Evolutionary conservation across 2,329 filamentous ascomycete genomes (phyloP).

Genomic region (Cytospora chrysosperma): DNA sequence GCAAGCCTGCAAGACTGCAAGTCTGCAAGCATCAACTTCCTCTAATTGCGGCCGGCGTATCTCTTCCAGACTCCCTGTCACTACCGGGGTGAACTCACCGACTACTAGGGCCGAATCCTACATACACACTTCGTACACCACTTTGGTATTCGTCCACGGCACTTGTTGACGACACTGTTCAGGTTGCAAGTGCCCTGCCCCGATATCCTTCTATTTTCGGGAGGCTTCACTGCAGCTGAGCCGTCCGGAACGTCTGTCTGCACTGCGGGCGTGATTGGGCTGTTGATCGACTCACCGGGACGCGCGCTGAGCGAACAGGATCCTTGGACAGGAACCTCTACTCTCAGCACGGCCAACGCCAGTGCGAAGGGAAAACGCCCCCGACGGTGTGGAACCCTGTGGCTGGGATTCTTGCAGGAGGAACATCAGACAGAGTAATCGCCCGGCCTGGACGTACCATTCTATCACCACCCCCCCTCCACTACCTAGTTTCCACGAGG

Average conservation of each 20-base stretch:
- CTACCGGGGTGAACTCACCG: background rate
- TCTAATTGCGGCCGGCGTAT: background rate
- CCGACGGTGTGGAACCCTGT: constrained; percentile 22
- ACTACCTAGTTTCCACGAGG: constrained; percentile 21
- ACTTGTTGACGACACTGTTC: background rate
- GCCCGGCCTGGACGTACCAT: constrained; percentile 17
- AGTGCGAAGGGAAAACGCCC: constrained; percentile 10
- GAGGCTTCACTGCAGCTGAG: constrained; percentile 18
- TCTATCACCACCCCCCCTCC: constrained; percentile 28
- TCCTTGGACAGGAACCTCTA: background rate
- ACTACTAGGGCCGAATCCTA: background rate
- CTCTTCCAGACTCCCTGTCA: background rate
- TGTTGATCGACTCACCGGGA: background rate
- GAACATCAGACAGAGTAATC: constrained; percentile 25
- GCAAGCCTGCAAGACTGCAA: too few relatives aligned
- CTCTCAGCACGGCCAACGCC: background rate
- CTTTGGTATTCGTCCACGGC: background rate
- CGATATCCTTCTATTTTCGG: constrained; percentile 21
- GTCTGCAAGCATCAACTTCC: background rate
- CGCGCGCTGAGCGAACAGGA: background rate
- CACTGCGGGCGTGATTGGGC: constrained; percentile 11
- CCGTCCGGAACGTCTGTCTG: constrained; percentile 3
- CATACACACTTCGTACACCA: background rate
- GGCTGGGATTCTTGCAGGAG: constrained; percentile 22
- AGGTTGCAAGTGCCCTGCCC: constrained; percentile 11